Evolutionary conservation across 768 basidiomycete species (phyloP), one percentile per base, ranked within the genome.

Genomic region (Rickenella mellea): DNA sequence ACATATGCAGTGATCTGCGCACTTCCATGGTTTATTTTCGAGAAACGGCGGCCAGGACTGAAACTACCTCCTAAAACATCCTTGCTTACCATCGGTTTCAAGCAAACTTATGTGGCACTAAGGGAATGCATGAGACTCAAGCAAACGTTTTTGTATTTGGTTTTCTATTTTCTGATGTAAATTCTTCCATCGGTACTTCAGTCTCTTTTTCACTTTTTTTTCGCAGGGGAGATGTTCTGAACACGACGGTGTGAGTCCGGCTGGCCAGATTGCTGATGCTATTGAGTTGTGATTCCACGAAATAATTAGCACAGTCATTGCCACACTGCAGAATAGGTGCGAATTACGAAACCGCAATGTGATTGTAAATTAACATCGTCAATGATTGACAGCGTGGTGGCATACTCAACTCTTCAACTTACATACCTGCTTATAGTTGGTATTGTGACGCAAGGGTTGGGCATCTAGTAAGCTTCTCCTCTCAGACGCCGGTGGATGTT

Each of bases 161-260:
- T 82, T 5, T 83, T 83, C 50, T 85, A 83, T 58, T 84, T 85
- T 57, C 65, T 85, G 21, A 83, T 86, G 80, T 79, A 50, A 42
- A 78, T 25, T 14, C 3, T 20, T 4, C 22, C 4, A 29, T 29
- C 29, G 20, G 14, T n/a, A 14, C 25, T 14, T 37, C 21, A 26
- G 38, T 41, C 22, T 45, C 29, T 40, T 22, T 29, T 20, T 15
- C 2, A 15, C 22, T 10, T 3, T 17, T 39, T 21, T 22, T 28
- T 38, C 31, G 14, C 43, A 83, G 80, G 80, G 81, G 81, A 22
- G 82, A 84, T 54, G 79, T 83, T 2, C 57, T 84, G 29, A 84
- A 84, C 52, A 84, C 83, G 0, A 77, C 80, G 28, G 78, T 83
- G 82, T 83, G 59, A 27, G 71, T 51, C 24, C 8, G 8, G n/a